These are phyloP conservation scores for Tulasnella sp. DNA, from an alignment of 768 basidiomycete species.

Conservation along the genomic window DNA sequence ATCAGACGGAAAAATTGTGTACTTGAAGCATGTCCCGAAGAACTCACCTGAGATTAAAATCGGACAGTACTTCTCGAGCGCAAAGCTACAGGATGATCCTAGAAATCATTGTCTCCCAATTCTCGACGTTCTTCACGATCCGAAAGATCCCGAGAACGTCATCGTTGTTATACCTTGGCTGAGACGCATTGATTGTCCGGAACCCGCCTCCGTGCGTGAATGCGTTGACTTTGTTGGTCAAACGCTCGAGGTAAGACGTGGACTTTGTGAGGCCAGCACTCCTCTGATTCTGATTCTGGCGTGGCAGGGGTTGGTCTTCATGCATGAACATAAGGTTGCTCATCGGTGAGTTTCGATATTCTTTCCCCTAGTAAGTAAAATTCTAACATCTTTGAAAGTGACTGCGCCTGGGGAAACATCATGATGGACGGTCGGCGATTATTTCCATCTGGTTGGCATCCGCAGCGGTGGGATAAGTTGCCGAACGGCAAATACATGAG, in stretches of 20 bases:
- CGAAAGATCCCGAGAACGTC: background rate
- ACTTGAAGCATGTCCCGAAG: background rate
- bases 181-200: background rate
- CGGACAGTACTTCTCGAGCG: background rate
- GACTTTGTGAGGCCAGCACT: background rate
- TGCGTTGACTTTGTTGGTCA: conserved; percentile 3
- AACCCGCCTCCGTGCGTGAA: background rate
- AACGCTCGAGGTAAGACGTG: background rate
- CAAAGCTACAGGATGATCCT: background rate
- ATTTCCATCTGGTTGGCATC: conserved; percentile 3
- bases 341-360: background rate
- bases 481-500: background rate
- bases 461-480: background rate
- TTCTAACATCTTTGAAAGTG: background rate
- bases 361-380: background rate
- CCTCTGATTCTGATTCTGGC: background rate
- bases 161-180: background rate
- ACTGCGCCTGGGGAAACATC: conserved; percentile 11
- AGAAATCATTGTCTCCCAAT: background rate
- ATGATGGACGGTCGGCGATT: conserved; percentile 10
- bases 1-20: background rate
- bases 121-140: background rate
- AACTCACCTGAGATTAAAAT: background rate
- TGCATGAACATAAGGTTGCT: conserved; percentile 5
- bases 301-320: background rate